Base-by-base conservation (phyloP, 2,329 filamentous ascomycete genomes). In the Trichoderma arundinaceum region DNA sequence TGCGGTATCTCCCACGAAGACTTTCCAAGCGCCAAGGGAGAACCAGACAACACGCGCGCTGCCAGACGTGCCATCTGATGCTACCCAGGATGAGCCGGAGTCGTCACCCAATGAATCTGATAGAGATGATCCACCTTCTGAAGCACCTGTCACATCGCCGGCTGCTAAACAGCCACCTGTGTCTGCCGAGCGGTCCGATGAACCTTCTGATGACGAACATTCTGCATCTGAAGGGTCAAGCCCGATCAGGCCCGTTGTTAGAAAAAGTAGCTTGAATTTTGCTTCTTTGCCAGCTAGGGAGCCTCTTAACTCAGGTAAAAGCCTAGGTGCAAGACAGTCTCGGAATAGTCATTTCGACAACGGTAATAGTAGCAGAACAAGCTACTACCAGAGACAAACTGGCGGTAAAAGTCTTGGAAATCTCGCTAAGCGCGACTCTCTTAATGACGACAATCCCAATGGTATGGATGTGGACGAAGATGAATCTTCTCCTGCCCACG, bases 261-360 rank as follows among this genome's bases (percentile, higher is more conserved):
- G 94, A 67, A 98, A 98, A 82, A 97, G 94, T 78, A 98, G 94
- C 75, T 84, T 99, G 67, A 96, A 91, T 66, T 98, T 99, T 79
- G 92, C 95, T 43, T 92, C 95, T 17, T 83, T 99, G 12, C 95
- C 95, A 35, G 94, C 94, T 2, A 87, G 95, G 68, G 94, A 98
- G 73, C 94, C 94, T 41, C 82, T 98, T 60, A 88, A 88, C 38
- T 87, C 86, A 15, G 96, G 96, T 76, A 94, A 94, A 79, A 96
- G 91, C 75, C 87, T 93, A 73, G 93, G 89, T 15, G 84, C 85
- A 19, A 84, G 92, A 57, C 80, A 86, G 59, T 94, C 92, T 22
- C 84, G 92, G 67, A 91, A 88, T 7, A 96, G 92, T 72, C 90
- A 97, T 70, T 76, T 94, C 41, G 92, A 96, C 60, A 84, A 86